Percentiles rank a stretch among this genome's conserved stretches.
Conservation (phyloP, 2,329 filamentous ascomycete genomes). For the Diaporthe sp. region DNA sequence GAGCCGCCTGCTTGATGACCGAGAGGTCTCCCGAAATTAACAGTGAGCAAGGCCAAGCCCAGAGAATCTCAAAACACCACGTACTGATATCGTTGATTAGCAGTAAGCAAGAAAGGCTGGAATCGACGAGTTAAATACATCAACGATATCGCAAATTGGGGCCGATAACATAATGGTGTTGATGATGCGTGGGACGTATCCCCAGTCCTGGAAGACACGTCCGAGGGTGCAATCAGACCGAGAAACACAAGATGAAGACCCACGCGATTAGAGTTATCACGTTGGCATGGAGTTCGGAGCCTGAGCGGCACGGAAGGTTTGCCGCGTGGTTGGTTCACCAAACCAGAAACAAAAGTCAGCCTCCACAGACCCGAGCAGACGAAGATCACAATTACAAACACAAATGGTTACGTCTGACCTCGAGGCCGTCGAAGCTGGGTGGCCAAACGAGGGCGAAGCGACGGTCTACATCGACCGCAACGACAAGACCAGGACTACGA, state of each 20-base stretch:
- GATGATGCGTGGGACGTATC: not conserved
- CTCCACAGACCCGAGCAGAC: constrained; percentile 36
- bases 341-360: not conserved
- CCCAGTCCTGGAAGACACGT: not conserved
- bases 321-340: not conserved
- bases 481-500: constrained; percentile 44
- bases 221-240: too few species aligned
- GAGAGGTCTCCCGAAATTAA: not conserved
- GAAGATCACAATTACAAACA: constrained; percentile 57
- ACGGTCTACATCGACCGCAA: constrained; percentile 52
- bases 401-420: constrained; percentile 50
- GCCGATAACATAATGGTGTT: not conserved
- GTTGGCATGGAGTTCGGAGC: not conserved
- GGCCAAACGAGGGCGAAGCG: constrained; percentile 47
- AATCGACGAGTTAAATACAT: too few species aligned
- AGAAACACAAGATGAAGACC: not conserved
- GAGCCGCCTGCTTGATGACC: not conserved
- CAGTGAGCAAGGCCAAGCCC: not conserved
- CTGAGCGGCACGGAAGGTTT: not conserved
- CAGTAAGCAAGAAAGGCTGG: not conserved
- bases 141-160: too few species aligned
- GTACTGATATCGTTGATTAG: not conserved
- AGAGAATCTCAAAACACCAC: too few species aligned
- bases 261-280: not conserved
- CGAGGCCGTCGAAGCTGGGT: constrained; percentile 48